Conservation (phyloP, 2,329 filamentous ascomycete species). For the Kalmusia sp. region DNA sequence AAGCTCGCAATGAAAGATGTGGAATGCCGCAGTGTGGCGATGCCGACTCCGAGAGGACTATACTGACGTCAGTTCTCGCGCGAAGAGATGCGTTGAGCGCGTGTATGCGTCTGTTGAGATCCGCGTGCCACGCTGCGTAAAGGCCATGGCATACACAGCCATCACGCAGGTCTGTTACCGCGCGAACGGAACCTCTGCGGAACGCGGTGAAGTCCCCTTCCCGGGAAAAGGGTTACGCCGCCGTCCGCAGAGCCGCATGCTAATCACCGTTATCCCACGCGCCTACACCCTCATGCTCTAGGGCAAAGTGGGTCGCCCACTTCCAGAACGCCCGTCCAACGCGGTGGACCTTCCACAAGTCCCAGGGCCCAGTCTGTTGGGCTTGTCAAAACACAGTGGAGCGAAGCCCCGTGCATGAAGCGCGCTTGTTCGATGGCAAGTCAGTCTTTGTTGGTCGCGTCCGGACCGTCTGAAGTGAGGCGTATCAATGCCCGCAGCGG, state of each 20-base stretch:
- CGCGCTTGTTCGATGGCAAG: not conserved
- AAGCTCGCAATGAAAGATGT: no score
- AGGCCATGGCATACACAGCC: not conserved
- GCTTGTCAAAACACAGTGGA: not conserved
- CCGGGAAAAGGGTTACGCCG: not conserved
- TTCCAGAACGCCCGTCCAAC: not conserved
- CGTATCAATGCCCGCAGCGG: not conserved
- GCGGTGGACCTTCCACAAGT: not conserved
- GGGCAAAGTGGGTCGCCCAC: not conserved
- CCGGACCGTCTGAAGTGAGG: not conserved
- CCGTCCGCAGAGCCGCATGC: not conserved
- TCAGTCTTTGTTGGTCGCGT: not conserved
- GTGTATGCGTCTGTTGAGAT: no score
- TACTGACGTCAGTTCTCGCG: no score
- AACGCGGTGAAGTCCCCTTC: not conserved
- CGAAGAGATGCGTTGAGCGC: no score
- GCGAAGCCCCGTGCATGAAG: not conserved
- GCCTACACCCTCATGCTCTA: not conserved
- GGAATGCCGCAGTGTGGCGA: no score
- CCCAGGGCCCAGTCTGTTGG: slow-evolving; percentile 1
- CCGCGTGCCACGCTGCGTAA: no score
- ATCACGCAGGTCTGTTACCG: not conserved
- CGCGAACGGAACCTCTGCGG: not conserved
- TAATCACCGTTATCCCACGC: not conserved
- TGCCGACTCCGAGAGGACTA: no score